Evolutionary conservation across 192 early-diverging fungal species (phyloP), one percentile per base, ranked within the genome.

Genomic region (Lobosporangium transversale): DNA sequence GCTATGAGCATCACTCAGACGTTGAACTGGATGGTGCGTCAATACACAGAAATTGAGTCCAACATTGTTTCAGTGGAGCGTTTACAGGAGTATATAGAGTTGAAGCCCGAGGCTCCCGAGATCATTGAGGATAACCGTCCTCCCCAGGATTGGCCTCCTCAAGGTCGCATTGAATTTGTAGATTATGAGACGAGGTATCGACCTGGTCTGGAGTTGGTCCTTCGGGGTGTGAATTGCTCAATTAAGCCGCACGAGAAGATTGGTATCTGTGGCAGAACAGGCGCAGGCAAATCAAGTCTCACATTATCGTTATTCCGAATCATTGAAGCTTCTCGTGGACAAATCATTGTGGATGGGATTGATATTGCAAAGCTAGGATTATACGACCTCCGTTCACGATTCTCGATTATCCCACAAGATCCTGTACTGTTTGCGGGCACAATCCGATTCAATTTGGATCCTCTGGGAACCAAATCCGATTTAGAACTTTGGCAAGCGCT

Each of bases 21-120:
- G 32, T 67, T 97, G 33, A 93, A 93, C 71, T 95, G 92, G 95
- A 88, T 92, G 79, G 89, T 97, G 11, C 87, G 95, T 17, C 89
- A 91, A 57, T 93, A 88, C 53, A 93, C 92, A 45, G 94, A 96
- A 68, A 91, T 96, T 48, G 94, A 95, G 68, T 87, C 95, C 81
- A 87, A 80, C 64, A 86, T 95, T 81, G 94, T 92, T 53, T 83
- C 89, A 0, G 92, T 96, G 23, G 96, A 98, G 82, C 85, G 92
- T 10, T 79, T 91, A 42, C 81, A 87, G 42, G 91, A 96, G 75
- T 97, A 96, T 59, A 84, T 89, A 59, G 90, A 96, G 23, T 70
- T 96, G 29, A 84, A 85, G 4, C 84, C 87, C 21, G 96, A 98
- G 74, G 95, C 94, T 26, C 88, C 92, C 17, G 90, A 92, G 32